Conservation (phyloP, 768 basidiomycete species). For the Boletus rubropictus region DNA sequence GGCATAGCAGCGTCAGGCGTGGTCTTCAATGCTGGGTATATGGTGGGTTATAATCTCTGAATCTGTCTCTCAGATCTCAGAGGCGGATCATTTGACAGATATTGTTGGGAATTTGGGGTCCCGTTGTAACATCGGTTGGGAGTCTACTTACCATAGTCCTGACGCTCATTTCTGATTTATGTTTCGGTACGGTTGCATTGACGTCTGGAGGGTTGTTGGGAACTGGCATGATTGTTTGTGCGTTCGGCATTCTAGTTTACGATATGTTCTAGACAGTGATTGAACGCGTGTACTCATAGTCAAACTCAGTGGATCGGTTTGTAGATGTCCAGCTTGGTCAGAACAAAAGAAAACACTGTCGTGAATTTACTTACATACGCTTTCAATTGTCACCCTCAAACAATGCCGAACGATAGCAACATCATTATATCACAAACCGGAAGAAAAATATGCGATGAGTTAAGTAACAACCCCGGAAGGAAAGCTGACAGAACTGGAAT, state of each 20-base stretch:
- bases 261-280: slow-evolving; percentile 47
- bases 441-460: slow-evolving; percentile 31
- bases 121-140: slow-evolving; percentile 82
- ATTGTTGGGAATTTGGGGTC: slow-evolving; percentile 81
- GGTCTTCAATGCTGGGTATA: slow-evolving; percentile 78
- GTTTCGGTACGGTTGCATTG: slow-evolving; percentile 61
- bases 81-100: slow-evolving; percentile 39
- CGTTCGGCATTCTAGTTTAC: slow-evolving; percentile 74
- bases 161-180: slow-evolving; percentile 71
- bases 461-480: slow-evolving; percentile 30
- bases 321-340: too few species aligned
- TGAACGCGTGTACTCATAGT: background rate
- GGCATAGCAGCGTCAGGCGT: slow-evolving; percentile 71
- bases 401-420: slow-evolving; percentile 24
- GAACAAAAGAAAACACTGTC: too few species aligned
- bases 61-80: slow-evolving; percentile 6
- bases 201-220: slow-evolving; percentile 73
- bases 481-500: slow-evolving; percentile 15
- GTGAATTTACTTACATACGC: too few species aligned
- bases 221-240: slow-evolving; percentile 70
- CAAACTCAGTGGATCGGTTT: too few species aligned
- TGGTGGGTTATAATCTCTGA: slow-evolving; percentile 45
- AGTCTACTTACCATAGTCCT: slow-evolving; percentile 93
- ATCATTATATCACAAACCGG: slow-evolving; percentile 40
- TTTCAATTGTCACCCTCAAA: background rate